phyloP scores from a whole-genome alignment of 495 filamentous ascomycete genomes.

The Haplographium delicatum region DNA sequence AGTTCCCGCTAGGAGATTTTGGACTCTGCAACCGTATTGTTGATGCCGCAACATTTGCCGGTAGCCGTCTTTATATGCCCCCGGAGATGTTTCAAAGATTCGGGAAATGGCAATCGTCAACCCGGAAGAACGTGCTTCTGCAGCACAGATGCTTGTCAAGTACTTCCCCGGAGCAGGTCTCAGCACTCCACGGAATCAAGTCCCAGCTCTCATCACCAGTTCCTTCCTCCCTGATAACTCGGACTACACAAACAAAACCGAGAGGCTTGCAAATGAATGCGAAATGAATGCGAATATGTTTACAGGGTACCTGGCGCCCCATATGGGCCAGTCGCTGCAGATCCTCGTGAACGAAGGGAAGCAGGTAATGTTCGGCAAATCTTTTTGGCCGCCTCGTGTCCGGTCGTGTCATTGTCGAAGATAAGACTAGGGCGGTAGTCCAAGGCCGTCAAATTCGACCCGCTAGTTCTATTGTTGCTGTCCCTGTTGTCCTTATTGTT shows the following conservation, averaged over 20 bases:
- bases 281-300: no score
- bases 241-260: no score
- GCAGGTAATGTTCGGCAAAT: conserved; percentile 42
- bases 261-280: conserved; percentile 3
- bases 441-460: conserved; percentile 29
- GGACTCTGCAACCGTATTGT: conserved; percentile 95
- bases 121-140: conserved; percentile 20
- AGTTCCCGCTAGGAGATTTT: conserved; percentile 90
- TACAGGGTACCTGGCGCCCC: conserved; percentile 42
- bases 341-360: conserved; percentile 47
- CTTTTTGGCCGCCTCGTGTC: conserved; percentile 32
- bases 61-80: background rate
- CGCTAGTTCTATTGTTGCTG: conserved; percentile 26
- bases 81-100: conserved; percentile 15
- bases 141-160: conserved; percentile 21
- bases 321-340: conserved; percentile 46
- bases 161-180: conserved; percentile 16
- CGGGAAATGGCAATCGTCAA: conserved; percentile 18
- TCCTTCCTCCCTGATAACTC: no score
- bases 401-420: conserved; percentile 45
- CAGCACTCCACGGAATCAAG: conserved; percentile 19
- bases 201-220: conserved; percentile 15
- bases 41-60: conserved; percentile 26
- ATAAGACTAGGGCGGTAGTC: conserved; percentile 40
- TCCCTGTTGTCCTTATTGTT: conserved; percentile 25